Percentiles rank a stretch among this genome's conserved stretches.
Conservation (phyloP, 176 grass and related monocot genomes). For the Cenchrus americanus region DNA sequence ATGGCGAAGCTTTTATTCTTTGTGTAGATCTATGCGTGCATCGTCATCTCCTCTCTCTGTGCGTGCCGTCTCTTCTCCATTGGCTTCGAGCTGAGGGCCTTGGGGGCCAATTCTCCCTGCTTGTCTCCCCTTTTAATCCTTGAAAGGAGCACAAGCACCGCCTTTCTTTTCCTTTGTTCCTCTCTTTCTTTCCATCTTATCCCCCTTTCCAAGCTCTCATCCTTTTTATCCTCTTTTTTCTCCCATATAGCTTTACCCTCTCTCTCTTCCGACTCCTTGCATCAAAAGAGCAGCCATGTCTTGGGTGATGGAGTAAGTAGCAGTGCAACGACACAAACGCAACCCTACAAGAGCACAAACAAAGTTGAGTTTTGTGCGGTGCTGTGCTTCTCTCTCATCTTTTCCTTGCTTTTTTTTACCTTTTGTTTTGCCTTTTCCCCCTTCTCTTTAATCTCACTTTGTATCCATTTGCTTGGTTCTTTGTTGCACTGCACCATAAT, state of each 20-base stretch:
- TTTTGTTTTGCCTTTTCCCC: constrained; percentile 55
- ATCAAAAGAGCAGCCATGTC: constrained; percentile 81
- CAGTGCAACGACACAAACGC: constrained; percentile 56
- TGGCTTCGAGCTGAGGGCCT: constrained; percentile 62
- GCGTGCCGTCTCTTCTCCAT: constrained; percentile 65
- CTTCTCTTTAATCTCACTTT: constrained; percentile 68
- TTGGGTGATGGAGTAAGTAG: constrained; percentile 58
- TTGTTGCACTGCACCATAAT: constrained; percentile 53
- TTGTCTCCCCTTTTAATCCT: constrained; percentile 76
- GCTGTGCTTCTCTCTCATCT: constrained; percentile 73
- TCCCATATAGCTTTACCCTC: constrained; percentile 62
- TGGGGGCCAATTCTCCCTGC: constrained; percentile 60
- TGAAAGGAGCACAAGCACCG: constrained; percentile 83
- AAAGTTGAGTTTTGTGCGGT: constrained; percentile 62
- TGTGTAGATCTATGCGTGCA: constrained; percentile 57
- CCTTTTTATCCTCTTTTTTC: constrained; percentile 46
- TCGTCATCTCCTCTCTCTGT: constrained; percentile 46
- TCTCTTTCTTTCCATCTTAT: constrained; percentile 69
- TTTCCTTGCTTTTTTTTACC: constrained; percentile 51
- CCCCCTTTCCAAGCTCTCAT: constrained; percentile 51
- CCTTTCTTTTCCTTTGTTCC: constrained; percentile 64
- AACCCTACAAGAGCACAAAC: constrained; percentile 78
- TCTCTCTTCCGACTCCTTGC: constrained; percentile 35
- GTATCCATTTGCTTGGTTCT: constrained; percentile 81
- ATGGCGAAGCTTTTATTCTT: constrained; percentile 59